These are phyloP conservation scores for Metarhizium brunneum DNA, from an alignment of 2,329 filamentous ascomycete species.

Conservation along the genomic window DNA sequence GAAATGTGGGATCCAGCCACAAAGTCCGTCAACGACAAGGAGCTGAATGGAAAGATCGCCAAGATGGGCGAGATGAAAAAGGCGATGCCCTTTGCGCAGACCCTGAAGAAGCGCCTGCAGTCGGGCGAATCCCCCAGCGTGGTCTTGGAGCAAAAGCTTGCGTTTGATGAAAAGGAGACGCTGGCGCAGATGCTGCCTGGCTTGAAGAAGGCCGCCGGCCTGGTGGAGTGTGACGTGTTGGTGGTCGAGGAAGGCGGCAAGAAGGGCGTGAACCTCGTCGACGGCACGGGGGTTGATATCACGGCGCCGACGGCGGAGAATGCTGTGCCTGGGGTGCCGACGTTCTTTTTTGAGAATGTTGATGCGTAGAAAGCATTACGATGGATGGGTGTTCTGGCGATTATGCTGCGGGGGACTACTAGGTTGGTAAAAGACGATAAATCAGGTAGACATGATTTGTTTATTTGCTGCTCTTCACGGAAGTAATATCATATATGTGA, in stretches of 20 bases:
- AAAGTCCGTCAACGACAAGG: conserved; percentile 68
- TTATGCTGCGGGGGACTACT: background rate
- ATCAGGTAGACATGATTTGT: background rate
- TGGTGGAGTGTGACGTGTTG: conserved; percentile 63
- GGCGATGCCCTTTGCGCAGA: conserved; percentile 93
- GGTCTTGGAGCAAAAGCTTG: conserved; percentile 76
- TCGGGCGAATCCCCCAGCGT: conserved; percentile 54
- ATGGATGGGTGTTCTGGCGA: background rate
- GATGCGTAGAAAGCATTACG: conserved; percentile 24
- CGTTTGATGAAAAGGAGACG: conserved; percentile 74
- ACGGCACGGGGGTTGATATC: conserved; percentile 46
- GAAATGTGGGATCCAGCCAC: conserved; percentile 55
- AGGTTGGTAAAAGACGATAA: background rate
- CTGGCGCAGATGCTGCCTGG: conserved; percentile 70
- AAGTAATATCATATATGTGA: background rate
- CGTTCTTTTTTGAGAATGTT: conserved; percentile 79
- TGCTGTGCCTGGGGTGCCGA: conserved; percentile 74
- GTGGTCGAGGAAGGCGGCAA: conserved; percentile 62
- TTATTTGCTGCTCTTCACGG: background rate
- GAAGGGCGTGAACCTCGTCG: conserved; percentile 46
- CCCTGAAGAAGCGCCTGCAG: conserved; percentile 73
- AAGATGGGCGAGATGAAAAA: conserved; percentile 92
- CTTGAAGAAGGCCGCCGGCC: conserved; percentile 65
- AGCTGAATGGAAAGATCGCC: conserved; percentile 64
- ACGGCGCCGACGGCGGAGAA: conserved; percentile 53